Base-by-base conservation (phyloP, 345 rosid genomes). In the Boechera divaricarpa region DNA sequence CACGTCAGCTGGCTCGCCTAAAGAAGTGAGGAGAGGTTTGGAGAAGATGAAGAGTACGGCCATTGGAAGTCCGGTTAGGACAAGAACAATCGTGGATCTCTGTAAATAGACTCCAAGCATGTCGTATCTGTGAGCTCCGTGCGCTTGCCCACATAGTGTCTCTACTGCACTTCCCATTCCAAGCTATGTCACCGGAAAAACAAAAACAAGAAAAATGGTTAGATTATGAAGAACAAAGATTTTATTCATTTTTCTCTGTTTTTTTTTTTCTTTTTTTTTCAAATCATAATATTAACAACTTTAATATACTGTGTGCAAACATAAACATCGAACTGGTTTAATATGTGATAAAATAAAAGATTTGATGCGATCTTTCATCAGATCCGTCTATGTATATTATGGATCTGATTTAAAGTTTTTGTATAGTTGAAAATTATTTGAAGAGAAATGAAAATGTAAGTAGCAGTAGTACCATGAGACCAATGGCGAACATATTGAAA, bases 151-250 rank as follows among this genome's bases (percentile, higher is more conserved):
- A 53, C 97, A 90, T 48, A 90, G 58, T 2, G 97, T 91, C 62
- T 90, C 95, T 21, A 88, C 93, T 0, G 97, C 95, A 70, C 97
- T 91, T 79, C 97, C 97, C 95, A 88, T 88, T 26, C 92, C 92
- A 35, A 88, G 82, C 92, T 86, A 72, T 48, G 10, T 69, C 61
- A 74, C 31, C 57, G 7, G 28, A 24, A 21, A 38, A 49, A 33
- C 1, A 12, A 0, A 36, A 42, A 16, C 4, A 38, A 21, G 24
- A 21, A 24, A 33, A 10, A n/a, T 4, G 26, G 21, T 71, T 15
- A 59, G 57, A 32, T 16, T 51, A 3, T 36, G 24, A 51, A 11
- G 5, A 33, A 24, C 31, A 29, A 51, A 36, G 0, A 45, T 6
- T 13, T 45, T 2, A 9, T 10, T 39, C 42, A 39, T 39, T 9